A percentile compares a stretch with the other conserved stretches of the same genome.
phyloP scores from a whole-genome alignment of 257 asterid genomes.

The Ilex asprella region DNA sequence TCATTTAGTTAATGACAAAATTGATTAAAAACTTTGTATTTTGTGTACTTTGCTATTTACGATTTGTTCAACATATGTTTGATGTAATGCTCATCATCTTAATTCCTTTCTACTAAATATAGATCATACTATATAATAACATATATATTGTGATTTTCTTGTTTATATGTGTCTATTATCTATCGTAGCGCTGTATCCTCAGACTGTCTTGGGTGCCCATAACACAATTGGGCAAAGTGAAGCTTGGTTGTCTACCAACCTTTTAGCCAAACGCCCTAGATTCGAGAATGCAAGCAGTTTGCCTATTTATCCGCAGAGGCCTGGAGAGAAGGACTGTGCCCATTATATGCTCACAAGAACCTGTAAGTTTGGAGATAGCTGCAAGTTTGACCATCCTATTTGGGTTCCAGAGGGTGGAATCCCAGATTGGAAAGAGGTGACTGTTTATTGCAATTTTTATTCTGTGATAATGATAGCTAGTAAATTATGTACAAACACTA shows the following conservation, averaged over 20 bases:
- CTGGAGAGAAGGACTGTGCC: slow-evolving; percentile 99
- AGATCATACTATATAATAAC: slow-evolving; percentile 27
- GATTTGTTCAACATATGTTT: neutral
- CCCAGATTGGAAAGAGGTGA: slow-evolving; percentile 99
- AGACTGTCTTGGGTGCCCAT: slow-evolving; percentile 72
- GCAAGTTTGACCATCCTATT: slow-evolving; percentile 99
- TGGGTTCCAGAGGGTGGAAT: slow-evolving; percentile 99
- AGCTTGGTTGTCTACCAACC: slow-evolving; percentile 89
- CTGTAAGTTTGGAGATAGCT: slow-evolving; percentile 97
- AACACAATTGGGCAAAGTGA: slow-evolving; percentile 85
- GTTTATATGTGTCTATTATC: slow-evolving; percentile 60
- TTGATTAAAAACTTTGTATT: neutral
- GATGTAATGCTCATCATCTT: slow-evolving; percentile 8
- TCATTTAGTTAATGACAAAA: too few species aligned
- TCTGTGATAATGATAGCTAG: slow-evolving; percentile 3
- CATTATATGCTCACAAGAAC: slow-evolving; percentile 99
- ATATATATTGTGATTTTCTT: slow-evolving; percentile 33
- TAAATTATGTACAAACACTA: slow-evolving; percentile 6
- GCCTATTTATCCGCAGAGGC: slow-evolving; percentile 98
- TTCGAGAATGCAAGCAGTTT: slow-evolving; percentile 83
- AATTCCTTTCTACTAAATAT: slow-evolving; percentile 14
- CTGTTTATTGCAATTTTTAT: slow-evolving; percentile 39
- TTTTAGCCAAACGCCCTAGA: slow-evolving; percentile 94
- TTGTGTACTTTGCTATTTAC: too few species aligned
- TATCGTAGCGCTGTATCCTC: slow-evolving; percentile 87